Base-by-base conservation (phyloP, 768 basidiomycete species). In the Leccinum disarticulatum region DNA sequence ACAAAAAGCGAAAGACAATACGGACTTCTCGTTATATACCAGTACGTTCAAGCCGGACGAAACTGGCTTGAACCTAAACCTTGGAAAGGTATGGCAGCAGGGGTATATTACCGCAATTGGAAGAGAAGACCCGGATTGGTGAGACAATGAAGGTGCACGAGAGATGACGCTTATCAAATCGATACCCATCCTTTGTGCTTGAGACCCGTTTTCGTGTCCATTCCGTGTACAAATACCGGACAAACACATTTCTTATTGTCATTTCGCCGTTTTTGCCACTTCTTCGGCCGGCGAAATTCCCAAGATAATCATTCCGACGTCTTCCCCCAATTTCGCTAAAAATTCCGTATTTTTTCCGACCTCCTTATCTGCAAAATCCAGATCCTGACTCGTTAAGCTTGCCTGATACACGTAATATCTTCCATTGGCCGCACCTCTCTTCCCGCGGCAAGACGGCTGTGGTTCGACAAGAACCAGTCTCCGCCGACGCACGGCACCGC, bases 1-100 rank as follows among this genome's bases (percentile, higher is more conserved):
- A 82, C 82, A 70, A 77, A 81, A 78, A 78, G 76, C 73, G 65
- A 74, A 76, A 67, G 74, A 85, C 83, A 85, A 84, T 84, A 82
- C 78, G 73, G 65, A 68, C 68, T 70, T 75, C 75, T 71, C 70
- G 77, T 78, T 84, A 81, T 85, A 84, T 83, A 83, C 76, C 73
- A 70, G 61, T 66, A 60, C 66, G 64, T 60, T 69, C 55, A 57
- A 49, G 64, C 63, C 6, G 48, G 48, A 59, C 63, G 70, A 76
- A 75, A 77, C 64, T 74, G 76, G 71, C 76, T 67, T 68, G 63
- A 73, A 72, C 72, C 25, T 73, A 69, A 73, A 64, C 57, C 64
- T 63, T 72, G 58, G 0, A 49, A 59, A 59, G 63, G 55, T 50
- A 66, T 55, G 52, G 35, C 55, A 59, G 60, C 65, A 69, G 67